Conservation (phyloP, 148 eudicot genomes). For the Rhododendron williamsianum region DNA sequence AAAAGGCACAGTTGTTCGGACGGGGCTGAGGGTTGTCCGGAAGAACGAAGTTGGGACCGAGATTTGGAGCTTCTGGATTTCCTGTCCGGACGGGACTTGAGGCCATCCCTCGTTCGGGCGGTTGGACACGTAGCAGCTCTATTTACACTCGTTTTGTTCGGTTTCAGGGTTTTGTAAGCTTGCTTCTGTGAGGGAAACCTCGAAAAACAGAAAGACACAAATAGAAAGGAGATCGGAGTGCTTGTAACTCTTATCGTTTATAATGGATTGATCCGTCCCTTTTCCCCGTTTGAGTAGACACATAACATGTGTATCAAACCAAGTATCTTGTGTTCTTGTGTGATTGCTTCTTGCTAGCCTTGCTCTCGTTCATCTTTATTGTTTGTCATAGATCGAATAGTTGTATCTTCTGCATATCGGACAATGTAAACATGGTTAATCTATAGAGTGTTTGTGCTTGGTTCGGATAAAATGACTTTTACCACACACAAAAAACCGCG, state of each 20-base stretch:
- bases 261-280: neutral
- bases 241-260: neutral
- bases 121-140: too few species aligned
- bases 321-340: too few species aligned
- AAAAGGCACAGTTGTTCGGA: too few species aligned
- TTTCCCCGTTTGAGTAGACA: neutral
- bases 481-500: neutral
- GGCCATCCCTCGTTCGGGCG: too few species aligned
- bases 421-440: too few species aligned
- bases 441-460: too few species aligned
- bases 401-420: neutral
- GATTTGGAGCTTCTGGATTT: too few species aligned
- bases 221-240: neutral
- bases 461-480: too few species aligned
- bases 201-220: neutral
- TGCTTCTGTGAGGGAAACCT: neutral
- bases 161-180: neutral
- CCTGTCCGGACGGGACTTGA: too few species aligned
- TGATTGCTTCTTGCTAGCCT: neutral
- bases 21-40: too few species aligned
- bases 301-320: neutral
- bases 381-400: neutral
- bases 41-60: too few species aligned
- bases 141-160: too few species aligned
- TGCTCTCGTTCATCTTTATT: neutral